phyloP scores from a whole-genome alignment of 495 filamentous ascomycete genomes.

The Aspergillus biplanus region DNA sequence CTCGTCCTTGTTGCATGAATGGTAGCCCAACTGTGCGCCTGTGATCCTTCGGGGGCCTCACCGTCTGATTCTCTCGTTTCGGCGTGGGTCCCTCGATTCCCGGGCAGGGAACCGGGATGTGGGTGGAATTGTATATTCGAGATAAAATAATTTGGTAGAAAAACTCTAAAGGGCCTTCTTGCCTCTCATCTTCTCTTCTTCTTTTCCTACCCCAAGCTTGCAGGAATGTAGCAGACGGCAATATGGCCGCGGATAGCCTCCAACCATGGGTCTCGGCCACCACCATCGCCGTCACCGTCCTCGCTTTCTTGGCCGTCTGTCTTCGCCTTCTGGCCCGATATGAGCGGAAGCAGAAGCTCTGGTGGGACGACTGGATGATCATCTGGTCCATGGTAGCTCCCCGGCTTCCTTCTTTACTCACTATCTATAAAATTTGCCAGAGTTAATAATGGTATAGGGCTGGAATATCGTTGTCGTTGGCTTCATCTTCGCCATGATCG shows the following conservation, averaged over 20 bases:
- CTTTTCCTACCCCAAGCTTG: background rate
- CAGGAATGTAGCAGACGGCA: slow-evolving; percentile 1
- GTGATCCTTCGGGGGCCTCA: background rate
- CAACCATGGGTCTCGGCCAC: slow-evolving; percentile 42
- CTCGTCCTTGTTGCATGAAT: background rate
- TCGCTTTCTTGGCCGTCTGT: slow-evolving; percentile 38
- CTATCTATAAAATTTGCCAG: background rate
- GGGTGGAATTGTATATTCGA: no score
- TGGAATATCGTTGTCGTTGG: slow-evolving; percentile 40
- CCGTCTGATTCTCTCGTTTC: background rate
- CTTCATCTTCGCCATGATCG: slow-evolving; percentile 38
- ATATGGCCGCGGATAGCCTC: slow-evolving; percentile 25
- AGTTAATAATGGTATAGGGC: slow-evolving; percentile 16
- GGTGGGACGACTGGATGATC: slow-evolving; percentile 48
- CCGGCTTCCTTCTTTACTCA: background rate
- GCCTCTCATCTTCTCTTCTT: background rate
- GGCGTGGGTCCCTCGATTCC: no score
- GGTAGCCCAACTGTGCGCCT: no score
- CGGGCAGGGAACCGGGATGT: no score
- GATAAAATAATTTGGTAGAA: background rate
- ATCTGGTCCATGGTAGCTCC: slow-evolving; percentile 40
- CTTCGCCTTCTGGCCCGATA: slow-evolving; percentile 37
- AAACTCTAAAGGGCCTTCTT: background rate
- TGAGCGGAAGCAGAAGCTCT: slow-evolving; percentile 35
- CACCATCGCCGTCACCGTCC: slow-evolving; percentile 29